A percentile compares a stretch with the other conserved stretches of the same genome.
phyloP scores from a whole-genome alignment of 495 filamentous ascomycete genomes.

The Penicillium soppii region DNA sequence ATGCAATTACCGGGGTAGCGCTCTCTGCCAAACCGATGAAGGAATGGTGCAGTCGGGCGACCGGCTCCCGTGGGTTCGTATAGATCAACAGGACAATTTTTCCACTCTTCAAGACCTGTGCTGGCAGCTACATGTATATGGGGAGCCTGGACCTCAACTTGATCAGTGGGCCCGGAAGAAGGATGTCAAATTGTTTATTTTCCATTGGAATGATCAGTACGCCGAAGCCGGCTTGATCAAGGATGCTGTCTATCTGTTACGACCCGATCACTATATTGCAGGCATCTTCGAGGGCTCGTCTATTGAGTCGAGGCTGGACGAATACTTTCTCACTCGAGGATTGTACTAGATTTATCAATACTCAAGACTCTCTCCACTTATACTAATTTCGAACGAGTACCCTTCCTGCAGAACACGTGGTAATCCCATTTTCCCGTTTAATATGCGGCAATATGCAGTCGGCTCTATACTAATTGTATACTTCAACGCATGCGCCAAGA shows the following conservation, averaged over 20 bases:
- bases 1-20: conserved; percentile 29
- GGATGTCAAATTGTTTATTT: conserved; percentile 18
- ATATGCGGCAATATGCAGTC: not conserved
- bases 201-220: conserved; percentile 28
- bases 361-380: conserved; percentile 14
- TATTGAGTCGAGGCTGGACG: conserved; percentile 7
- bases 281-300: conserved; percentile 17
- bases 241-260: conserved; percentile 32
- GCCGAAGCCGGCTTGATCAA: conserved; percentile 19
- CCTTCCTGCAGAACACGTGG: too few relatives aligned
- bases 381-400: too few relatives aligned
- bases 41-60: conserved; percentile 31
- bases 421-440: not conserved
- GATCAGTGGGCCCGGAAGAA: conserved; percentile 29
- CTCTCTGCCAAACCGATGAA: conserved; percentile 11
- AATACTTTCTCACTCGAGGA: conserved; percentile 15
- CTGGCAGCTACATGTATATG: conserved; percentile 41
- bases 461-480: not conserved
- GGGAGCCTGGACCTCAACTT: conserved; percentile 12
- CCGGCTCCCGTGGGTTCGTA: conserved; percentile 35
- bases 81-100: conserved; percentile 29
- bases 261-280: conserved; percentile 39
- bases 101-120: conserved; percentile 25
- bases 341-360: not conserved
- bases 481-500: conserved; percentile 1